Evolutionary conservation across 192 early-diverging fungal genomes (phyloP), one percentile per base, ranked within the genome.

Genomic region (Coemansia sp.): DNA sequence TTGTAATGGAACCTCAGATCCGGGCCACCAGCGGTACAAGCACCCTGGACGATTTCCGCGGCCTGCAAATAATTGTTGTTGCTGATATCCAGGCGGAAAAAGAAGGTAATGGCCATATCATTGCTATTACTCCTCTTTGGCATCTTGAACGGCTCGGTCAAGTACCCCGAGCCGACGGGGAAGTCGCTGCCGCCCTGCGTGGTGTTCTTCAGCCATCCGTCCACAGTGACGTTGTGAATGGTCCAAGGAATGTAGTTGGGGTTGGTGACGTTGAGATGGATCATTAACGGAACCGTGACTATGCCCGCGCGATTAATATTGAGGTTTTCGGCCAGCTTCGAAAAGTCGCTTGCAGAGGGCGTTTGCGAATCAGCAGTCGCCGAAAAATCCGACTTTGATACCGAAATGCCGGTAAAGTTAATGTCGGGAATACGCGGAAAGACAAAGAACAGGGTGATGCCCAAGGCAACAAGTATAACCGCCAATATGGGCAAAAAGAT

Each of bases 191-290:
- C 68, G 70, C 66, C 71, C 36, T 54, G 20, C 11, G 68, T 73
- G 1, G 68, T 54, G 59, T 72, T 73, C 12, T 60, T 57, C 63
- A 86, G 48, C 57, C 68, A 74, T 45, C 85, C 85, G 17, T 69
- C 67, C 7, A 84, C 78, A 0, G 85, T 86, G 45, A 86, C 78
- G 56, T 86, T 86, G 61, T 78, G 75, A 68, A 86, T 78, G 6
- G 81, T 86, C 85, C 85, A 86, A 0, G 81, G 78, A 52, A 86
- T 86, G 55, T 62, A 84, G 73, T 86, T 86, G 20, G 85, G 85
- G 69, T 86, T 86, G 39, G 75, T 81, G 9, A 84, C 78, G 36
- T 75, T 76, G 41, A 86, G 70, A 45, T 81, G 75, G 66, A 86
- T 81, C 7, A 84, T 66, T 52, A 86, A 75, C 59, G 85, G 85